Evolutionary conservation across 106 monocot species (phyloP).

Genomic region (Acorus calamus): DNA sequence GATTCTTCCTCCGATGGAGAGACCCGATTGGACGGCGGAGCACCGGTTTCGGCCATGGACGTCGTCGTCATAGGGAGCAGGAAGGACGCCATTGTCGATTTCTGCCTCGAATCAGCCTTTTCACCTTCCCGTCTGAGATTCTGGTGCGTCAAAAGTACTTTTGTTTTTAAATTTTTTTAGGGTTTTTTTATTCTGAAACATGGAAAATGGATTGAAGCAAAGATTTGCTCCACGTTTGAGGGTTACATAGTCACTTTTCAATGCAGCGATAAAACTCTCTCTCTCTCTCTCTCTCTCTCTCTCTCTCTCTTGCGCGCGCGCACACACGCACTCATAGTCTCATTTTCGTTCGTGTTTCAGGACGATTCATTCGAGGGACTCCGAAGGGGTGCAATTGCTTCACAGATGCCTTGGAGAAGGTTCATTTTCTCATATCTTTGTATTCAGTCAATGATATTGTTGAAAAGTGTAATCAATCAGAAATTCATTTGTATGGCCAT

Average conservation of each 20-base stretch:
- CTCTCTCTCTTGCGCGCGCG: too few species aligned
- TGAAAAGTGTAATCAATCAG: too few species aligned
- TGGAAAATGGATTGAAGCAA: neutral
- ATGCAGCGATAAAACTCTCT: too few species aligned
- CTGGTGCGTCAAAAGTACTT: conserved; percentile 25
- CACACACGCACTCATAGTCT: neutral
- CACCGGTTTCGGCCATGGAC: conserved; percentile 15
- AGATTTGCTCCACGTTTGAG: neutral
- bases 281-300: too few species aligned
- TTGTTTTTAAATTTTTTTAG: neutral
- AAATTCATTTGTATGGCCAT: too few species aligned
- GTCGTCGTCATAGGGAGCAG: conserved; percentile 83
- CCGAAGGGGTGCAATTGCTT: conserved; percentile 37
- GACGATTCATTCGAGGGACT: conserved; percentile 44
- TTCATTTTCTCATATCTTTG: conserved; percentile 5
- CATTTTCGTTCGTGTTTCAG: conserved; percentile 11
- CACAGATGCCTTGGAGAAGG: conserved; percentile 36
- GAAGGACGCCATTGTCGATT: conserved; percentile 74
- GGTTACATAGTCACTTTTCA: neutral
- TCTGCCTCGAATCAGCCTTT: conserved; percentile 40
- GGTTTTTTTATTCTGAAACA: neutral
- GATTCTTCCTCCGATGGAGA: too few species aligned
- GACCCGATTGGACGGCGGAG: too few species aligned
- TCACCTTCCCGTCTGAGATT: conserved; percentile 53
- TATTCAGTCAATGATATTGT: too few species aligned